Percentiles rank a stretch among this genome's conserved stretches.
phyloP scores from a whole-genome alignment of 805 yeast species.

The Yarrowia divulgata region DNA sequence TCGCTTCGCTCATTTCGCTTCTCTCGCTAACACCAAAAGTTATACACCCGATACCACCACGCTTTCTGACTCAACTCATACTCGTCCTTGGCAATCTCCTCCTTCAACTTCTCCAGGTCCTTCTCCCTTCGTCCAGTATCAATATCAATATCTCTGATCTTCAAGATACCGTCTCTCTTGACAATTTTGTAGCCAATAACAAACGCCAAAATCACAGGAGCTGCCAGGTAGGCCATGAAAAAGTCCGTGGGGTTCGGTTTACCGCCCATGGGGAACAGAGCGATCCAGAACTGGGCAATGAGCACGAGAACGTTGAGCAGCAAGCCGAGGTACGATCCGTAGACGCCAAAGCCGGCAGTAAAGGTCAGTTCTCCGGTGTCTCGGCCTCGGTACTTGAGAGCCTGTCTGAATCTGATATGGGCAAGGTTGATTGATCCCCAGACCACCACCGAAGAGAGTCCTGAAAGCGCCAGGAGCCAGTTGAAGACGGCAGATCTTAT shows the following conservation, averaged over 20 bases:
- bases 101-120: constrained; percentile 16
- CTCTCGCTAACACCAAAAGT: constrained; percentile 18
- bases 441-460: constrained; percentile 4
- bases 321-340: constrained; percentile 7
- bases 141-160: neutral
- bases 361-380: constrained; percentile 8
- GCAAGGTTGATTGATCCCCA: constrained; percentile 13
- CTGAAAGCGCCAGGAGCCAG: constrained; percentile 16
- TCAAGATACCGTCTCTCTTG: constrained; percentile 13
- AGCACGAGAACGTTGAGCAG: constrained; percentile 3
- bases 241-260: neutral
- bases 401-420: constrained; percentile 24
- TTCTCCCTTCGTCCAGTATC: constrained; percentile 17
- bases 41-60: neutral
- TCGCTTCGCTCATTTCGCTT: too few relatives aligned
- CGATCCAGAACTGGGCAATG: constrained; percentile 22
- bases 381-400: constrained; percentile 18
- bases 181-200: constrained; percentile 10
- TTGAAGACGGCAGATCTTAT: constrained; percentile 6
- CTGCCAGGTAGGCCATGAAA: constrained; percentile 11
- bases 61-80: neutral
- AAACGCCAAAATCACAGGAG: constrained; percentile 6
- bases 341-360: constrained; percentile 10
- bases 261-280: neutral
- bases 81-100: constrained; percentile 11